Evolutionary conservation across 1,284 basidiomycete species (phyloP), one percentile per base, ranked within the genome.

Genomic region (Vanrija sp.): DNA sequence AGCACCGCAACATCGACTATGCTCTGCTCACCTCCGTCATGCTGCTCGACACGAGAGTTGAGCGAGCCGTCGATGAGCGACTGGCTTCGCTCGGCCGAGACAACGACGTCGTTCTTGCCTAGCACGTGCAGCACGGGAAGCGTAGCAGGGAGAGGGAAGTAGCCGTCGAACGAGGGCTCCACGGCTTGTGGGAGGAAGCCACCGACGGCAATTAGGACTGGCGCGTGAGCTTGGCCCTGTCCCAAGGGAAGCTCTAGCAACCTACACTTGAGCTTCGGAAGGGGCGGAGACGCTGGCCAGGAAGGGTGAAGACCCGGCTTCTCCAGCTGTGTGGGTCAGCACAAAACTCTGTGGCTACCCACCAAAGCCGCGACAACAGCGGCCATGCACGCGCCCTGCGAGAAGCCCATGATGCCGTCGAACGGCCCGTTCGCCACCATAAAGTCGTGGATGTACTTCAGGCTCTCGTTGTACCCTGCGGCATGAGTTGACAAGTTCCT

Each of bases 331-430:
- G 46, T 49, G 53, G n/a, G 43, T 55, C 38, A 25, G 58, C 28
- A 51, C 12, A 45, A n/a, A 29, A 6, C 9, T 12, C 3, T 7
- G 5, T 5, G n/a, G 14, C 18, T 19, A 74, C 83, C 49, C 66
- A 90, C 89, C 69, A 91, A 69, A 40, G 88, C 87, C 43, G 86
- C 76, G 29, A 92, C 76, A 25, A 91, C 67, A 6, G 84, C 85
- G 26, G 89, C 90, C 79, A 92, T 83, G 14, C 84, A 85, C 15
- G 87, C 90, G 28, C 90, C 90, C 77, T 93, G 89, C 54, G 87
- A 88, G 74, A 91, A 91, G 8, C 89, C 89, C 69, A 93, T 84
- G 16, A 93, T 81, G 28, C 89, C 91, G 54, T 80, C 77, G 46
- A 80, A 81, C 0, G 77, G 78, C 5, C 67, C 71, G 42, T 78